Percentiles rank a stretch among this genome's conserved stretches.
Conservation (phyloP, 257 asterid genomes). For the Nicotiana attenuata region DNA sequence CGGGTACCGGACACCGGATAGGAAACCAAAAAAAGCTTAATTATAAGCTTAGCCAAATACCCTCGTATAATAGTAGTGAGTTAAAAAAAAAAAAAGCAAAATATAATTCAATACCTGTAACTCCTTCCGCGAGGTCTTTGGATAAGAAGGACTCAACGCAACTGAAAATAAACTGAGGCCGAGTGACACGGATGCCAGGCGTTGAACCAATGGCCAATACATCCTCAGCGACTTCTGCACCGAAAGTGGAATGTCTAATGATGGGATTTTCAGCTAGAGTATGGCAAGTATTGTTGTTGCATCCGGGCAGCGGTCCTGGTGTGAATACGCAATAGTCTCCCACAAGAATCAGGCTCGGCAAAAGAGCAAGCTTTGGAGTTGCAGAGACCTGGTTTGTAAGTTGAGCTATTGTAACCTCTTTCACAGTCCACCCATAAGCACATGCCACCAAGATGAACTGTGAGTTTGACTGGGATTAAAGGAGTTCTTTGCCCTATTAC, state of each 20-base stretch:
- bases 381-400: conserved; percentile 37
- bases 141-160: conserved; percentile 41
- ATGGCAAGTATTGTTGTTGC: conserved; percentile 51
- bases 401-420: conserved; percentile 17
- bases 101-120: neutral
- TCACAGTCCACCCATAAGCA: conserved; percentile 66
- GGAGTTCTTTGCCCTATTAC: conserved; percentile 34
- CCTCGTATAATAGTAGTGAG: too few species aligned
- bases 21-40: too few species aligned
- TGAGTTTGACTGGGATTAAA: conserved; percentile 38
- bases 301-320: conserved; percentile 42
- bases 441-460: conserved; percentile 63
- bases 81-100: too few species aligned
- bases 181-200: conserved; percentile 38
- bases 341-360: conserved; percentile 32
- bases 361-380: conserved; percentile 55
- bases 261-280: conserved; percentile 37
- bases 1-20: too few species aligned
- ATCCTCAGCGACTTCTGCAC: conserved; percentile 55
- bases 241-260: conserved; percentile 25
- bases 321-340: conserved; percentile 22
- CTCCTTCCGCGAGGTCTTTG: conserved; percentile 22
- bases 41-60: too few species aligned
- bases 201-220: conserved; percentile 37
- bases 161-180: conserved; percentile 35